Conservation (phyloP, 768 basidiomycete genomes). For the Sistotremastrum suecicum region DNA sequence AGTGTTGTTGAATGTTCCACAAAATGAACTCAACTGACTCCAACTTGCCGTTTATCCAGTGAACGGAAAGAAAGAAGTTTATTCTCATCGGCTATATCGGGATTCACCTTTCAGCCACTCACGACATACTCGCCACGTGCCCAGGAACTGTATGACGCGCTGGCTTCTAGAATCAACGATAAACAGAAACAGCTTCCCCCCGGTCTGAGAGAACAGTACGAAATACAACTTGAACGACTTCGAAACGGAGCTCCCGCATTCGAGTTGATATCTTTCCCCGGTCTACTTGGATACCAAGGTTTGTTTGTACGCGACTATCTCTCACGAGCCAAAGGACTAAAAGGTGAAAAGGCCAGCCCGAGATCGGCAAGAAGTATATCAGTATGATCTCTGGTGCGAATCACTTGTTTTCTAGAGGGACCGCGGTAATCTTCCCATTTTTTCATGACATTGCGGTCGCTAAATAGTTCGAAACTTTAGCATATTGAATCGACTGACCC, state of each 20-base stretch:
- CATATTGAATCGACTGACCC: constrained; percentile 23
- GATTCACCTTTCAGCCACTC: constrained; percentile 10
- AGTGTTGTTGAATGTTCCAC: no score
- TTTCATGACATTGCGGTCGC: not conserved
- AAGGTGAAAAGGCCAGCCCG: constrained; percentile 17
- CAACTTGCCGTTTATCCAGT: constrained; percentile 16
- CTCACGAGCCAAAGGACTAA: not conserved
- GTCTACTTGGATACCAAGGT: constrained; percentile 13
- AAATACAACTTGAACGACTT: constrained; percentile 14
- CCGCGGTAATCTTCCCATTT: constrained; percentile 23
- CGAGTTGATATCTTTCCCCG: constrained; percentile 20
- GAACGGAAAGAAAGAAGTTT: constrained; percentile 7
- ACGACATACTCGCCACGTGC: constrained; percentile 8
- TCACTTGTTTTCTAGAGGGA: constrained; percentile 33
- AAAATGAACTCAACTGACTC: not conserved
- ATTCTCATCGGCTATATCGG: constrained; percentile 7
- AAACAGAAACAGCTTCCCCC: not conserved
- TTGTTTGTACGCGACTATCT: constrained; percentile 1
- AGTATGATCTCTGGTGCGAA: constrained; percentile 23
- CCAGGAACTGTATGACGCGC: constrained; percentile 5
- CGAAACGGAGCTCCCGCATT: constrained; percentile 14
- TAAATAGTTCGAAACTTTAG: constrained; percentile 1
- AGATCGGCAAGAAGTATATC: constrained; percentile 28
- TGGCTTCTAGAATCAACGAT: not conserved
- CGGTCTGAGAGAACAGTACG: constrained; percentile 5